A percentile compares a stretch with the other conserved stretches of the same genome.
These are phyloP conservation scores for Aspergillus fumigatus DNA, from an alignment of 2,329 filamentous ascomycete genomes.

Conservation along the genomic window DNA sequence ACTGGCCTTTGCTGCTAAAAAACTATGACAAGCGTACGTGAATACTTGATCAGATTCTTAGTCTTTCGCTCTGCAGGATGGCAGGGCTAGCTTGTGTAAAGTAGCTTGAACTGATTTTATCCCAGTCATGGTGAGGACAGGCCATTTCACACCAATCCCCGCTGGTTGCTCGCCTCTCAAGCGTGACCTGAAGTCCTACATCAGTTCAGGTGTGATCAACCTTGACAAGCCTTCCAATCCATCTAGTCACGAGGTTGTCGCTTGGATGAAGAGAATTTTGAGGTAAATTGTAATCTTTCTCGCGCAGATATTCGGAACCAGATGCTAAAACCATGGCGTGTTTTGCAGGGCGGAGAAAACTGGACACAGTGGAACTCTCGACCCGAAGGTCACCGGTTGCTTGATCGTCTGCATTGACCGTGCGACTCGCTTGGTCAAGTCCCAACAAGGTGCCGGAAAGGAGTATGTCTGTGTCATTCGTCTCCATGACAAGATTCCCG, in stretches of 20 bases:
- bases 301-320: background rate
- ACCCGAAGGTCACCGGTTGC: constrained; percentile 96
- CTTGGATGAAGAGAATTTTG: constrained; percentile 97
- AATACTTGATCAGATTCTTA: constrained; percentile 14
- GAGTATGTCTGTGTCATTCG: constrained; percentile 96
- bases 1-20: constrained; percentile 90
- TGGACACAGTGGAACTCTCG: constrained; percentile 94
- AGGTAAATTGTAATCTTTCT: constrained; percentile 51
- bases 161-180: constrained; percentile 86
- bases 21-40: constrained; percentile 87
- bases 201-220: constrained; percentile 97
- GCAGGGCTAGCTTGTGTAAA: constrained; percentile 1
- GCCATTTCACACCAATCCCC: constrained; percentile 95
- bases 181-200: constrained; percentile 94
- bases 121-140: constrained; percentile 82
- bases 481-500: constrained; percentile 90
- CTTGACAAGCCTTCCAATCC: constrained; percentile 97
- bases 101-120: constrained; percentile 13
- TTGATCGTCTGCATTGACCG: constrained; percentile 94
- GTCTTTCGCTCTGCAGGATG: constrained; percentile 1
- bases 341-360: constrained; percentile 80
- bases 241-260: constrained; percentile 96
- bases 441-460: constrained; percentile 97
- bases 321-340: constrained; percentile 14
- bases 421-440: constrained; percentile 95